phyloP scores from a whole-genome alignment of 805 yeast species.

The Blastobotrys muscicola region DNA sequence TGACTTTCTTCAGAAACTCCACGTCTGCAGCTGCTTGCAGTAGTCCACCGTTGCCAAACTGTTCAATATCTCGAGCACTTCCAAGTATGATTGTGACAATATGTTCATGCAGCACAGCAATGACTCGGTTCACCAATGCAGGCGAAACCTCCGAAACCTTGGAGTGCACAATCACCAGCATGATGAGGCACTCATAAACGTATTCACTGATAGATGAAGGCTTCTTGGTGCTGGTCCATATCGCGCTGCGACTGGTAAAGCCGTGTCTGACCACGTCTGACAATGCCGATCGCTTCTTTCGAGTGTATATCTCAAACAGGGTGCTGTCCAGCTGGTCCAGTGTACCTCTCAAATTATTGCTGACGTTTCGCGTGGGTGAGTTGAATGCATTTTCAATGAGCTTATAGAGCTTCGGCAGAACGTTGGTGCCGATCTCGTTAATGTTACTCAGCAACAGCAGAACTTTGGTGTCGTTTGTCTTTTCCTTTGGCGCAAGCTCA shows the following conservation, averaged over 20 bases:
- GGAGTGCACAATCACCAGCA: slow-evolving; percentile 43
- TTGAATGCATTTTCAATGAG: slow-evolving; percentile 44
- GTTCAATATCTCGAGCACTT: slow-evolving; percentile 35
- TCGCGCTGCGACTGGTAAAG: slow-evolving; percentile 24
- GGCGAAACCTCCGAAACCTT: slow-evolving; percentile 41
- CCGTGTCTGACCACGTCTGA: slow-evolving; percentile 35
- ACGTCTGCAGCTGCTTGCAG: slow-evolving; percentile 46
- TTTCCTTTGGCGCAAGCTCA: slow-evolving; percentile 33
- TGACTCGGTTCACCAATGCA: slow-evolving; percentile 35
- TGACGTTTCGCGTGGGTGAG: slow-evolving; percentile 34
- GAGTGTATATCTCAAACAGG: slow-evolving; percentile 45
- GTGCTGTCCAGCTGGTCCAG: slow-evolving; percentile 42
- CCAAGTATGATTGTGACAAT: slow-evolving; percentile 31
- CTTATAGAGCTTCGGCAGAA: slow-evolving; percentile 41
- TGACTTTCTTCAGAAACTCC: slow-evolving; percentile 38
- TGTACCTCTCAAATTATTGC: slow-evolving; percentile 36
- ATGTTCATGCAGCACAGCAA: slow-evolving; percentile 38
- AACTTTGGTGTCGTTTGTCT: slow-evolving; percentile 42
- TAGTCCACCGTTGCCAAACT: slow-evolving; percentile 38
- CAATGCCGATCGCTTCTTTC: slow-evolving; percentile 37
- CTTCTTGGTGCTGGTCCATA: slow-evolving; percentile 30
- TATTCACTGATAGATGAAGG: slow-evolving; percentile 31
- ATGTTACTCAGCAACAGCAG: slow-evolving; percentile 47
- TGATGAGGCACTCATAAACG: slow-evolving; percentile 40
- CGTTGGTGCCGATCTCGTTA: slow-evolving; percentile 35